Conservation (phyloP, 2,329 filamentous ascomycete genomes). For the Trichoderma brevicompactum region DNA sequence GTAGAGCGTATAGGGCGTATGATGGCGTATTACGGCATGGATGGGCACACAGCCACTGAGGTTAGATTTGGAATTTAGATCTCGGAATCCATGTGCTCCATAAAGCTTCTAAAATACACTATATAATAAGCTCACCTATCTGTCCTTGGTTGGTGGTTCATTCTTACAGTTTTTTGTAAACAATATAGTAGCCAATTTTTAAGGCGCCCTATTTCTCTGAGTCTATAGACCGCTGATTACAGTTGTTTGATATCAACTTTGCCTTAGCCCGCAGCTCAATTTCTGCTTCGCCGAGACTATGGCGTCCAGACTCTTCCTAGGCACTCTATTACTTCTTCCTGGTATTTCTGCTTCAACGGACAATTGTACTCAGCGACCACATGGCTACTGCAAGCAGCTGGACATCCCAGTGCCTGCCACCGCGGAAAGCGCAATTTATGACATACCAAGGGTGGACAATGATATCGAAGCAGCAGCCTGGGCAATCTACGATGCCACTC, state of each 20-base stretch:
- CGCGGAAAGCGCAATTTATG: conserved; percentile 4
- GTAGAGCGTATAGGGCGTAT: too few relatives aligned
- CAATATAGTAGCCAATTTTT: too few relatives aligned
- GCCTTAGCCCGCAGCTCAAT: background rate
- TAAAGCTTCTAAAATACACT: too few relatives aligned
- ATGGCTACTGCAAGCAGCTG: conserved; percentile 24
- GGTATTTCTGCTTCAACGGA: conserved; percentile 4
- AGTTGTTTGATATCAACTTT: background rate
- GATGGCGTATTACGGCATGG: too few relatives aligned
- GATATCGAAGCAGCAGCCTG: conserved; percentile 18
- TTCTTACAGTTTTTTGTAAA: too few relatives aligned
- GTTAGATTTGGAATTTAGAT: too few relatives aligned
- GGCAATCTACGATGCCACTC: conserved; percentile 19
- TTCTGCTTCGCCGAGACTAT: background rate
- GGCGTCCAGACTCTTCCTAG: background rate
- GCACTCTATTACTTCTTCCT: background rate
- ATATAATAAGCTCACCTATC: too few relatives aligned
- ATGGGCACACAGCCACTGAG: too few relatives aligned
- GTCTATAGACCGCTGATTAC: too few relatives aligned
- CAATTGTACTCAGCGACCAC: background rate
- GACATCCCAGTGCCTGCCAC: conserved; percentile 5
- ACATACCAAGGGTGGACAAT: conserved; percentile 23
- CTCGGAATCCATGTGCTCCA: too few relatives aligned
- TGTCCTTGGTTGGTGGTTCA: too few relatives aligned
- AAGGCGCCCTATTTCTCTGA: too few relatives aligned